Percentiles rank a stretch among this genome's conserved stretches.
These are phyloP conservation scores for Phytophthora boehmeriae DNA, from an alignment of 352 stramenopile genomes.

Conservation along the genomic window DNA sequence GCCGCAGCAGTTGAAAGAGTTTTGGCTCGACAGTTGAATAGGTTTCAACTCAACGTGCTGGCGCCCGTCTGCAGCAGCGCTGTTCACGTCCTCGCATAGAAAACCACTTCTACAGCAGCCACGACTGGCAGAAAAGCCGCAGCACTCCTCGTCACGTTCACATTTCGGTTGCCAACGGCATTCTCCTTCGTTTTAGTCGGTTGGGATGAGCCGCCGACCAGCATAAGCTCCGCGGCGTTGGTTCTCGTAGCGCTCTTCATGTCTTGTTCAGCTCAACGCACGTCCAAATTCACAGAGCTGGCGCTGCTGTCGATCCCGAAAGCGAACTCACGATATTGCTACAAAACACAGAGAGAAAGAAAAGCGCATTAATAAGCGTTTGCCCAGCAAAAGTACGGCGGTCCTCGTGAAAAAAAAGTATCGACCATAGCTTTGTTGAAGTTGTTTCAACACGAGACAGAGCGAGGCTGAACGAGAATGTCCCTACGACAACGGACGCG, in stretches of 20 bases:
- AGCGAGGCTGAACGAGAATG: constrained; percentile 53
- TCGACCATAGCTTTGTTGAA: constrained; percentile 88
- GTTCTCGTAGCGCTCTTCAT: constrained; percentile 48
- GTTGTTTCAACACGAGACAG: constrained; percentile 82
- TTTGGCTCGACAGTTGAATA: too few relatives aligned
- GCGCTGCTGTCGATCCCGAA: constrained; percentile 56
- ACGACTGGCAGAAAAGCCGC: constrained; percentile 72
- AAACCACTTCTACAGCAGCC: constrained; percentile 73
- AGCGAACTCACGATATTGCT: too few relatives aligned
- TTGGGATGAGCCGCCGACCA: constrained; percentile 57
- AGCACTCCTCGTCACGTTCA: constrained; percentile 79
- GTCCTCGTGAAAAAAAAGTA: too few relatives aligned
- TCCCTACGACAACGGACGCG: constrained; percentile 50
- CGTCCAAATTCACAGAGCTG: constrained; percentile 69
- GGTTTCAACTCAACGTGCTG: constrained; percentile 81
- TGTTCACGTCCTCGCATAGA: constrained; percentile 27
- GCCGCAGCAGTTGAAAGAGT: constrained; percentile 55
- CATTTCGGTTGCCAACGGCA: constrained; percentile 23
- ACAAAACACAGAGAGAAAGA: too few relatives aligned
- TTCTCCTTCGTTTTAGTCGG: not conserved
- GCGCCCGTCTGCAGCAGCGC: not conserved
- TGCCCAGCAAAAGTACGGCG: too few relatives aligned
- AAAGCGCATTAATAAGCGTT: too few relatives aligned
- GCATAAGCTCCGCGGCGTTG: constrained; percentile 64
- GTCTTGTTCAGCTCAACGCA: constrained; percentile 51